Evolutionary conservation across 1,284 basidiomycete species (phyloP), one percentile per base, ranked within the genome.

Genomic region (Irpex rosettiformis): DNA sequence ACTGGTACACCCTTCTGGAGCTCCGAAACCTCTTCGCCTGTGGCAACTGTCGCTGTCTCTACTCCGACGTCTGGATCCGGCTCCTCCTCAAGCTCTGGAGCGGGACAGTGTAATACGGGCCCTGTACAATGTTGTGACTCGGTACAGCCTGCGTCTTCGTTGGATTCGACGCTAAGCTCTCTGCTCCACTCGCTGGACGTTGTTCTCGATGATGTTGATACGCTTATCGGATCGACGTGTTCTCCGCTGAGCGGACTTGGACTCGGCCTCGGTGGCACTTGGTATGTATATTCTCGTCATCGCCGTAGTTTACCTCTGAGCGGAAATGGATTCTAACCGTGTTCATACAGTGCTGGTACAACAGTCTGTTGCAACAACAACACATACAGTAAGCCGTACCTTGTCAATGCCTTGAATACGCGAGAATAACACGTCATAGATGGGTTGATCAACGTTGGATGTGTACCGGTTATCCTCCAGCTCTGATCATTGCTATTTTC

Each of bases 341-440:
- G 11, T 40, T 30, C 5, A 25, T 43, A 16, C 49, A 69, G 69
- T 56, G 47, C 40, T 25, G 57, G 59, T 10, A 49, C 64, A 29
- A 60, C 70, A 8, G 67, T 71, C 21, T 72, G 71, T 62, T 71
- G 71, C 65, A 64, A 66, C 52, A 66, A 71, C 58, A 70, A 68
- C 58, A 63, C 52, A 47, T 69, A 66, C 62, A 59, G 67, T 66
- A 56, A 7, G 61, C 59, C 42, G 4, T 51, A n/a, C n/a, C 10
- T 29, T 29, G 10, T 8, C 29, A 22, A 29, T 18, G 30, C 21
- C 42, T 21, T 21, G 43, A 30, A 53, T 42, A 22, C 29, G 7
- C 42, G 40, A 28, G 43, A 22, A 48, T 57, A 11, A 3, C 18
- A 18, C 42, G 6, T n/a, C 16, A 37, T 56, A 66, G 64, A 48